Base-by-base conservation (phyloP, 2,329 filamentous ascomycete species). In the Fusarium udum region DNA sequence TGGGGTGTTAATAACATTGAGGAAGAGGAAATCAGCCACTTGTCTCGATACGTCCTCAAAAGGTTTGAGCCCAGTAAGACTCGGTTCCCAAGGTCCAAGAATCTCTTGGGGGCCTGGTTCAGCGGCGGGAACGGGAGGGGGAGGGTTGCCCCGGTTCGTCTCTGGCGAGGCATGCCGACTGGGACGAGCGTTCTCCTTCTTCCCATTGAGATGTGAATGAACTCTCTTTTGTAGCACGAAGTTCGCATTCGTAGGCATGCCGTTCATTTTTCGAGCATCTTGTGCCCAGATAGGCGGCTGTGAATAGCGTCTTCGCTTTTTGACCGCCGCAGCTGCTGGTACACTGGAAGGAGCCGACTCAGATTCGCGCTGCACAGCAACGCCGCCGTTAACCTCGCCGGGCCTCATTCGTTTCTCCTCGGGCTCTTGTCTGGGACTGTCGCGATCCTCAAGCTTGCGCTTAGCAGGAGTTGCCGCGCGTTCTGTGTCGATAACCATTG, bases 1-100 rank as follows among this genome's bases (percentile, higher is more conserved):
- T n/a, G 88, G 85, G 69, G 91, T 90, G 58, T 87, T 85, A 12
- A 96, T 87, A 24, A 96, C 91, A 62, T 92, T 87, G 53, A 89
- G 80, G 79, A 91, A 97, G 16, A 98, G 84, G 77, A 95, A 97
- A 79, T 97, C 93, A 69, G 92, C 93, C n/a, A 97, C 87, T 24
- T 86, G 81, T 76, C 91, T 92, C n/a, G 91, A 90, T 16, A 96
- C 83, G 69, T 95, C 91, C 75, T 96, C 93, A 62, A 91, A 88
- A 0, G 93, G 93, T 67, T 91, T 90, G 15, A 89, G 85, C 53
- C 92, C 91, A 4, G 90, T 92, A 52, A 97, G 91, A 39, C 91
- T 89, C 31, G 86, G 83, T 76, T 93, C 91, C 90, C 91, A 92
- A 2, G 86, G 84, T 0, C 88, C 88, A 7, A 91, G 80, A 31